A percentile compares a stretch with the other conserved stretches of the same genome.
These are phyloP conservation scores for Staphylotrichum longicolle DNA, from an alignment of 495 filamentous ascomycete genomes.

Conservation along the genomic window DNA sequence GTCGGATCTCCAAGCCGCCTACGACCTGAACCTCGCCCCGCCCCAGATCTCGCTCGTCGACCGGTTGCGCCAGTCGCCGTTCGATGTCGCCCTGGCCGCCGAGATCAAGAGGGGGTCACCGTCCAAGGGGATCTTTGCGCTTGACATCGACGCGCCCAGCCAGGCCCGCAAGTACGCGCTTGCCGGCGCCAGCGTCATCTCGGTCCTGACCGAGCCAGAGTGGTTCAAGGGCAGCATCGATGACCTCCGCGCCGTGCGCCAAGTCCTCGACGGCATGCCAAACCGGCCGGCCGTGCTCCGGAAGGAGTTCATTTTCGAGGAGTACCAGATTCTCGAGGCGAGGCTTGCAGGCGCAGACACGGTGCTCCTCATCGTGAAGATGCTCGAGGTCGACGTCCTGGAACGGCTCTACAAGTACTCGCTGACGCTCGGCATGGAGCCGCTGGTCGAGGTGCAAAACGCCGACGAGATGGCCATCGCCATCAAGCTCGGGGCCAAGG, in stretches of 20 bases:
- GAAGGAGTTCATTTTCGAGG: slow-evolving; percentile 97
- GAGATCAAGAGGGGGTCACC: slow-evolving; percentile 97
- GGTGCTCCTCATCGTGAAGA: slow-evolving; percentile 95
- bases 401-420: slow-evolving; percentile 83
- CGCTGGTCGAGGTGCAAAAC: slow-evolving; percentile 94
- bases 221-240: slow-evolving; percentile 99
- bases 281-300: slow-evolving; percentile 88
- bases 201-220: slow-evolving; percentile 93
- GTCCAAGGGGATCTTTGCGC: slow-evolving; percentile 91
- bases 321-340: slow-evolving; percentile 97
- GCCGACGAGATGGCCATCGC: slow-evolving; percentile 88
- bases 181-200: slow-evolving; percentile 93
- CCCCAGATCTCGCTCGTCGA: slow-evolving; percentile 80
- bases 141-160: slow-evolving; percentile 78
- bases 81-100: slow-evolving; percentile 81
- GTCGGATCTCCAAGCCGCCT: slow-evolving; percentile 80
- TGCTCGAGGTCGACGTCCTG: slow-evolving; percentile 78
- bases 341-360: slow-evolving; percentile 92
- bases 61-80: slow-evolving; percentile 75
- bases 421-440: slow-evolving; percentile 91
- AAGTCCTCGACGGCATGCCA: slow-evolving; percentile 81
- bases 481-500: slow-evolving; percentile 81
- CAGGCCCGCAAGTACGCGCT: slow-evolving; percentile 91
- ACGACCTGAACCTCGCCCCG: slow-evolving; percentile 77
- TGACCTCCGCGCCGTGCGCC: slow-evolving; percentile 83